Evolutionary conservation across 2,329 filamentous ascomycete species (phyloP), one percentile per base, ranked within the genome.

Genomic region (Aureobasidium vineae): DNA sequence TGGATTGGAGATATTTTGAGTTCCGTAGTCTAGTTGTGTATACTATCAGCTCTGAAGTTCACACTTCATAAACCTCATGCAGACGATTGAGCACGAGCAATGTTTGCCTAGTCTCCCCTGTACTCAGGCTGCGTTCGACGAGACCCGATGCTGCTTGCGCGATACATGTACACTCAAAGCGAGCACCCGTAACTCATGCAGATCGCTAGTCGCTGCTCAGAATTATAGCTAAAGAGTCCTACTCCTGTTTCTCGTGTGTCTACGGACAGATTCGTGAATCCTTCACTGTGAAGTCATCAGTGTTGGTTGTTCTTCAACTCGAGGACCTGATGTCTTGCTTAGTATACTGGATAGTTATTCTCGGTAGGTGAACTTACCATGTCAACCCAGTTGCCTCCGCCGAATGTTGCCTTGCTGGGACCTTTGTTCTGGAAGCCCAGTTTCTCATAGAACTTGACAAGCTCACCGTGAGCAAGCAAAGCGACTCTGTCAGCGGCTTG

Each of bases 351-450:
- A n/a, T 15, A 11, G 0, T 19, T 7, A 23, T 4, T 36, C 16
- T 36, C n/a, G n/a, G 7, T 21, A 7, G 11, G 4, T 36, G 38
- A 11, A 45, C 56, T 28, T 76, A 92, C 90, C 90, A 97, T 87
- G 75, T 95, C 88, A 71, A 86, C 83, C 92, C 92, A 97, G 21
- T 86, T 88, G 38, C 91, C 90, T 43, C 91, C 91, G 23, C 88
- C 90, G 78, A 92, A 92, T 67, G 85, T 81, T 60, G 86, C 88
- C 68, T 85, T 79, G 76, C 91, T 95, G 59, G 82, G 79, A 0
- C 92, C 91, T 36, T 83, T 77, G 71, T 88, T 85, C 70, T 80
- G 80, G 75, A 95, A 97, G 0, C 91, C 87, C 70, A 91, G 84
- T n/a, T 83, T 83, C 75, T 88, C 84, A 75, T 96, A 97, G 75